phyloP scores from a whole-genome alignment of 345 rosid genomes.

The Eucalyptus cloeziana region DNA sequence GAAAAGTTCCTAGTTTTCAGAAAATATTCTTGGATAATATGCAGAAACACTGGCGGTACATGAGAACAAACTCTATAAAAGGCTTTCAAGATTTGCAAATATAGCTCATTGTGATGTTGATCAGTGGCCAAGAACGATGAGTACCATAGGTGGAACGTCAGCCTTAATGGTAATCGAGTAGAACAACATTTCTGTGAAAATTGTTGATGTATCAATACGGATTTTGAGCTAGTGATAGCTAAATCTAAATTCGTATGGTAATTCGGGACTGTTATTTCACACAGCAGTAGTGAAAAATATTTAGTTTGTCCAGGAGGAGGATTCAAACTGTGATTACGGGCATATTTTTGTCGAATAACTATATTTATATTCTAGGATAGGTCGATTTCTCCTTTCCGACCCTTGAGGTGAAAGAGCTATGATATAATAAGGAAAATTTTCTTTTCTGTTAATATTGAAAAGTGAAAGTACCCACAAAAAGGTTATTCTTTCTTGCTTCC shows the following conservation, averaged over 20 bases:
- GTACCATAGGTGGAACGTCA: neutral
- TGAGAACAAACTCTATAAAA: neutral
- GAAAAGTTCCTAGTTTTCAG: neutral
- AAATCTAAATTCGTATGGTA: neutral
- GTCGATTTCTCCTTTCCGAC: neutral
- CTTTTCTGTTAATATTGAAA: neutral
- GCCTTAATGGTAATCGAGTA: neutral
- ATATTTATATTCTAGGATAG: neutral
- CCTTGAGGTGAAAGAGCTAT: neutral
- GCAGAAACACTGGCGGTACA: neutral
- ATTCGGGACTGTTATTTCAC: neutral
- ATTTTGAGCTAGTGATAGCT: neutral
- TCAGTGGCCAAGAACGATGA: neutral
- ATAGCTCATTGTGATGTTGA: neutral
- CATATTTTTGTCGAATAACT: neutral
- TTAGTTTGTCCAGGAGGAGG: neutral
- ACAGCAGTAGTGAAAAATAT: neutral
- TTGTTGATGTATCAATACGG: neutral
- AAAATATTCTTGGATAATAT: neutral
- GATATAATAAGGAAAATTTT: neutral
- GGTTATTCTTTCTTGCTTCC: neutral
- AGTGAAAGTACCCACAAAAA: neutral
- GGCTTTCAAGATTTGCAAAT: neutral
- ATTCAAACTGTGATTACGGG: neutral
- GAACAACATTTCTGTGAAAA: neutral